Evolutionary conservation across 768 basidiomycete species (phyloP).

Genomic region (Pisolithus marmoratus): DNA sequence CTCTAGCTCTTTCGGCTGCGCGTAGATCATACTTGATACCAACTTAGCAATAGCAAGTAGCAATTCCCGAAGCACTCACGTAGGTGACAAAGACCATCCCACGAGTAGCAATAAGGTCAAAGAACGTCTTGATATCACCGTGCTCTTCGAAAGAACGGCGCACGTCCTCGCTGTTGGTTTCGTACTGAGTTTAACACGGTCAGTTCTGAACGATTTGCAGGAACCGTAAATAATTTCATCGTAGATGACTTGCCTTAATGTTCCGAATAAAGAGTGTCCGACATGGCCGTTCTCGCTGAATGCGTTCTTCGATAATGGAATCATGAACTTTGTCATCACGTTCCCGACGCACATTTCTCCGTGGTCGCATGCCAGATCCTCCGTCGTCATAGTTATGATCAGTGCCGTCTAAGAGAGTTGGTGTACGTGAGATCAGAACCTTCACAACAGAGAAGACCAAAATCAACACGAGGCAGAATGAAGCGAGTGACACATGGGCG

Average conservation of each 20-base stretch:
- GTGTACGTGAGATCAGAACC: constrained; percentile 35
- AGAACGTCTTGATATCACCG: constrained; percentile 96
- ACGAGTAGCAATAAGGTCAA: constrained; percentile 88
- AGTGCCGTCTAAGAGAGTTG: constrained; percentile 56
- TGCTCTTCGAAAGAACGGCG: constrained; percentile 84
- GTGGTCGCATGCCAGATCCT: constrained; percentile 36
- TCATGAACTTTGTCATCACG: constrained; percentile 87
- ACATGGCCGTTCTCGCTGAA: constrained; percentile 90
- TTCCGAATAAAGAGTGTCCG: constrained; percentile 96
- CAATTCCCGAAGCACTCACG: constrained; percentile 49
- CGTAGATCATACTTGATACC: constrained; percentile 76
- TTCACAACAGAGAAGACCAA: constrained; percentile 42
- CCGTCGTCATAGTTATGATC: constrained; percentile 52
- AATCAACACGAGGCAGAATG: constrained; percentile 36
- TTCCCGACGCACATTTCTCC: constrained; percentile 61
- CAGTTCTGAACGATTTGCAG: constrained; percentile 4
- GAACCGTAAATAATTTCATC: constrained; percentile 5
- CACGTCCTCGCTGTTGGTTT: constrained; percentile 82
- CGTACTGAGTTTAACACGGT: constrained; percentile 52
- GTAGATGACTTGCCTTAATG: constrained; percentile 76
- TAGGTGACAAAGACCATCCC: constrained; percentile 99
- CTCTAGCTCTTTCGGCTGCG: constrained; percentile 88
- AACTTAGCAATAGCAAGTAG: constrained; percentile 10
- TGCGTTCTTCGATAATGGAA: constrained; percentile 89
- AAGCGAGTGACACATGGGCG: constrained; percentile 41